Base-by-base conservation (phyloP, 2,329 filamentous ascomycete genomes). In the Fusarium chlamydosporum region DNA sequence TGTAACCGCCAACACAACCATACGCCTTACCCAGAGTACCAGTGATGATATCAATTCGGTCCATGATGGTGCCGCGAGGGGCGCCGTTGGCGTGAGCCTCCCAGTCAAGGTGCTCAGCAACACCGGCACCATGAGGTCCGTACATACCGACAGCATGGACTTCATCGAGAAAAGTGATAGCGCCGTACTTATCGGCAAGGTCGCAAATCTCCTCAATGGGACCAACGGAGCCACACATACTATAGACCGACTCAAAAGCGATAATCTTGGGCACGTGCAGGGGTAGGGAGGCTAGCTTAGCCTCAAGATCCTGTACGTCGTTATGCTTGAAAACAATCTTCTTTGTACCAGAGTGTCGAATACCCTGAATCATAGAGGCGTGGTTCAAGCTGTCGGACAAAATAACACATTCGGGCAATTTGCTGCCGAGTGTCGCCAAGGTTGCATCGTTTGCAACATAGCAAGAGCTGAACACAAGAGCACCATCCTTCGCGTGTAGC, bases 291-390 rank as follows among this genome's bases (percentile, higher is more conserved):
- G 94, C 94, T 70, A 99, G 85, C 82, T 99, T 98, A 51, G 89
- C 89, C 83, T 99, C 96, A 16, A 99, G 85, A 75, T 99, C 96
- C 41, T 86, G 89, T n/a, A 98, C 81, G 75, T 99, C 94, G 76
- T 99, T 99, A 83, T 99, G 96, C 83, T 96, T 97, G 88, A 98
- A 99, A 27, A 99, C 95, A 80, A 98, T 88, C 86, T 99, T 99
- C 83, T 92, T 95, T 38, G 96, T 94, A 45, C 95, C 94, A 11
- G 95, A 98, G 81, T 99, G 96, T 43, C 96, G 93, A 75, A 99
- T 99, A 45, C 96, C 96, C 81, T 98, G 96, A 66, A 99, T 99
- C 96, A 99, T 99, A 7, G 95, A 98, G 13, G 96, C 96, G 79
- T 99, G 96, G 79, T 99, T 99, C 78, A 97, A 83, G 79, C 92